Conservation (phyloP, 208 protist genomes). For the Acanthamoeba lenticulata region DNA sequence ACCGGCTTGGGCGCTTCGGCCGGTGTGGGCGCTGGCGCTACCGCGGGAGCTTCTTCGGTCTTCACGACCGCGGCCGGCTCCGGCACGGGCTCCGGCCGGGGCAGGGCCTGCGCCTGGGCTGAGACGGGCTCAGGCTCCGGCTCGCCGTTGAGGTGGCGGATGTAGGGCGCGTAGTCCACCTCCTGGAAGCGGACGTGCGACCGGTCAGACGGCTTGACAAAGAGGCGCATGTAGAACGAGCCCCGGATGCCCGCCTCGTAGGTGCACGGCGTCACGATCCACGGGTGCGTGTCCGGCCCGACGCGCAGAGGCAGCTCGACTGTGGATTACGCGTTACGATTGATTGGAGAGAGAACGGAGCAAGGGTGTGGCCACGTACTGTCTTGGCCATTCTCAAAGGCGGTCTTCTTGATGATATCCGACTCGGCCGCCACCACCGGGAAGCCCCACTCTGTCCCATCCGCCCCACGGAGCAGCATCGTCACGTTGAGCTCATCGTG, state of each 20-base stretch:
- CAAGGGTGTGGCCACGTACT: not conserved
- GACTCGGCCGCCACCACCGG: not conserved
- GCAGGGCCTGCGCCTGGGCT: not conserved
- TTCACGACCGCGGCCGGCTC: not conserved
- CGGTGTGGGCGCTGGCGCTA: not conserved
- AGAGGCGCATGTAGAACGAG: conserved; percentile 31
- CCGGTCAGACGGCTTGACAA: not conserved
- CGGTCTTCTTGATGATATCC: conserved; percentile 20
- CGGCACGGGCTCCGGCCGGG: not conserved
- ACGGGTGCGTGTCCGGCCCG: not conserved
- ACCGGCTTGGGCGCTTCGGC: not conserved
- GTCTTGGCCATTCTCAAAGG: not conserved
- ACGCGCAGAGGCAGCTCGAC: not conserved
- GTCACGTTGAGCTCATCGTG: too few relatives aligned
- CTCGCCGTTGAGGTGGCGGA: not conserved
- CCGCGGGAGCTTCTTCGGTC: not conserved
- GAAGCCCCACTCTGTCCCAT: not conserved
- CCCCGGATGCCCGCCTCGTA: not conserved
- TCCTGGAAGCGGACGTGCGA: not conserved
- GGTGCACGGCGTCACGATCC: conserved; percentile 25
- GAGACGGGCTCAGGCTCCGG: not conserved
- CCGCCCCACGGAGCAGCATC: not conserved
- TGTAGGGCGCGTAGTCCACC: conserved; percentile 47
- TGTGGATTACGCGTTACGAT: not conserved
- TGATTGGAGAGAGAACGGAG: not conserved